phyloP scores from a whole-genome alignment of 257 asterid species.

The Solanum neorickii region DNA sequence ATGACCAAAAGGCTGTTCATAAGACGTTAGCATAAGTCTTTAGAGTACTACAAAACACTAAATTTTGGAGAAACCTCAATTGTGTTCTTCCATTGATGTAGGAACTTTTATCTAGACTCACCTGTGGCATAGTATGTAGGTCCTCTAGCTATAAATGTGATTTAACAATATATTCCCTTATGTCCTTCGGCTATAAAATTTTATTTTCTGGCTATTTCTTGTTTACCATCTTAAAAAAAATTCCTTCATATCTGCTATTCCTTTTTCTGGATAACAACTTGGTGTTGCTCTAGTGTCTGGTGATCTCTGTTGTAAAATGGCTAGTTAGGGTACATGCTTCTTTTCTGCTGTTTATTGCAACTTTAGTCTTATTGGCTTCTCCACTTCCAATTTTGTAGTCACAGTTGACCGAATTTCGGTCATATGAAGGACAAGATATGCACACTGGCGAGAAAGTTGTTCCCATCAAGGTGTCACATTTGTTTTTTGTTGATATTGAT shows the following conservation, averaged over 20 bases:
- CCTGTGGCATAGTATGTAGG: neutral
- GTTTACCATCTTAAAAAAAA: neutral
- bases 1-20: neutral
- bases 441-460: constrained; percentile 84
- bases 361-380: neutral
- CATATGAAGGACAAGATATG: constrained; percentile 98
- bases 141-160: neutral
- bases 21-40: neutral
- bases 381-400: constrained; percentile 35
- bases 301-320: neutral
- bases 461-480: constrained; percentile 65
- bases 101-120: neutral
- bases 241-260: neutral
- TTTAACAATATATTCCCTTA: neutral
- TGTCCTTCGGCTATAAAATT: neutral
- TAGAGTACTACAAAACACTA: neutral
- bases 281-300: neutral
- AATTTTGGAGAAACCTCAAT: neutral
- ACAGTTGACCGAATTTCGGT: constrained; percentile 74
- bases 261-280: neutral
- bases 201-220: neutral
- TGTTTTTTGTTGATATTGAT: constrained; percentile 1
- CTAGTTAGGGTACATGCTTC: neutral
- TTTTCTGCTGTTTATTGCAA: neutral
- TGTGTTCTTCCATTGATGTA: neutral